A percentile compares a stretch with the other conserved stretches of the same genome.
Conservation (phyloP, 305 asterid genomes). For the Fraxinus sp. region DNA sequence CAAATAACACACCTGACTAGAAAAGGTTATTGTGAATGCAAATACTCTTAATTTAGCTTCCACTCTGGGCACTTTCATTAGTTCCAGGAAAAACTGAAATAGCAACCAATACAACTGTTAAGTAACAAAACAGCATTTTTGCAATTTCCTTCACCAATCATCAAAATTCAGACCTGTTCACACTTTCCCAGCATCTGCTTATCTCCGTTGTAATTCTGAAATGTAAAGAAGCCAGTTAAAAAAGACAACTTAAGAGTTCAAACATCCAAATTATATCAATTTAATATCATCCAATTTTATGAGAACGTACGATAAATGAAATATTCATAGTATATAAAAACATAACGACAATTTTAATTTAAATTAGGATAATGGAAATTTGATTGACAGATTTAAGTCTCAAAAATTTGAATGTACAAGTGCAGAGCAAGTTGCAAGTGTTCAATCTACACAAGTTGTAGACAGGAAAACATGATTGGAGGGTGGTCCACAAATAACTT, state of each 20-base stretch:
- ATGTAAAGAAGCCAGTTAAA: constrained; percentile 28
- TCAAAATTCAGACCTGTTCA: constrained; percentile 68
- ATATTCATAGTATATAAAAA: not conserved
- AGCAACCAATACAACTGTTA: constrained; percentile 22
- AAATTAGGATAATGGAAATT: not conserved
- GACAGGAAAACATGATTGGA: not conserved
- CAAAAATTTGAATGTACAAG: not conserved
- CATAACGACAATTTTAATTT: not conserved
- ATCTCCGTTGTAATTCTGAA: constrained; percentile 87
- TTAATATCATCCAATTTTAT: not conserved
- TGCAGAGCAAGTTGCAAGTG: not conserved
- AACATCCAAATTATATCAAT: not conserved
- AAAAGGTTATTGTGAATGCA: constrained; percentile 85
- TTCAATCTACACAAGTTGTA: not conserved
- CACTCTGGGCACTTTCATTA: constrained; percentile 97
- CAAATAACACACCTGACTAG: constrained; percentile 66
- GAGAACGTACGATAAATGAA: not conserved
- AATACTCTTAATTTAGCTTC: constrained; percentile 97
- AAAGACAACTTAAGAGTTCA: constrained; percentile 20
- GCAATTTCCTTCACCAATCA: constrained; percentile 24
- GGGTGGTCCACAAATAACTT: not conserved
- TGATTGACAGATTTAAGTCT: not conserved
- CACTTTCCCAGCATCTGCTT: constrained; percentile 97
- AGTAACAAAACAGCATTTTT: constrained; percentile 27
- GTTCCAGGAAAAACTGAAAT: constrained; percentile 91